These are phyloP conservation scores for Antarctomyces pellizariae DNA, from an alignment of 495 filamentous ascomycete genomes.

Conservation along the genomic window DNA sequence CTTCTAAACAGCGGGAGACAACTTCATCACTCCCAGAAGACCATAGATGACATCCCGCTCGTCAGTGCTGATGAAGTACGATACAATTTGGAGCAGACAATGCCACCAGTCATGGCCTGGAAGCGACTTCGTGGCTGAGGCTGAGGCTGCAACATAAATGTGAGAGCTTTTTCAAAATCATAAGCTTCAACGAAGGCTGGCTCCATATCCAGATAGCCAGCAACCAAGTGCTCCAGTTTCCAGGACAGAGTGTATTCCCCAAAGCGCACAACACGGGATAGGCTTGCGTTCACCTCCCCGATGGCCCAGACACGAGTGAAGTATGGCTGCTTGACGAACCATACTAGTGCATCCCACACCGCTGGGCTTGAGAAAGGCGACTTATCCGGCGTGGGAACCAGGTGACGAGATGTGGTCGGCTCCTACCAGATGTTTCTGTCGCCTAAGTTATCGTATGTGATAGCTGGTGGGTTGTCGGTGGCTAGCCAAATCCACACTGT, in stretches of 20 bases:
- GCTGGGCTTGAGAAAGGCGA: slow-evolving; percentile 5
- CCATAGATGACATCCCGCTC: slow-evolving; percentile 7
- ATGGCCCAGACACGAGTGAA: slow-evolving; percentile 9
- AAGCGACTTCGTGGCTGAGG: slow-evolving; percentile 2
- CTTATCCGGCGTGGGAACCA: slow-evolving; percentile 6
- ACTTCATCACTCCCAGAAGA: slow-evolving; percentile 6
- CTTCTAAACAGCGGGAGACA: slow-evolving; percentile 4
- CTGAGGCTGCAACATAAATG: no score
- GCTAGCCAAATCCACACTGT: slow-evolving; percentile 5
- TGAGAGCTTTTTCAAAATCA: slow-evolving; percentile 6
- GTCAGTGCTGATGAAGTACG: slow-evolving; percentile 4
- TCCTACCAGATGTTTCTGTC: no score
- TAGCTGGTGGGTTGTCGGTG: slow-evolving; percentile 3
- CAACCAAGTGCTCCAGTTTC: slow-evolving; percentile 7
- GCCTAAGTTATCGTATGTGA: no score
- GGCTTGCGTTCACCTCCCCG: slow-evolving; percentile 7
- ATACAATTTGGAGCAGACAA: slow-evolving; percentile 5
- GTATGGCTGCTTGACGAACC: slow-evolving; percentile 7
- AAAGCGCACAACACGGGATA: slow-evolving; percentile 5
- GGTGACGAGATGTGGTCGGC: no score
- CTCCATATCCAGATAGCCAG: slow-evolving; percentile 8
- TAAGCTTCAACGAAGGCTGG: slow-evolving; percentile 7
- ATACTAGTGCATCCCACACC: slow-evolving; percentile 8
- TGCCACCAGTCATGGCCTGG: slow-evolving; percentile 3
- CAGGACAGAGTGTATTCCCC: slow-evolving; percentile 4